A percentile compares a stretch with the other conserved stretches of the same genome.
phyloP scores from a whole-genome alignment of 2,329 filamentous ascomycete species.

The Apiospora marii region DNA sequence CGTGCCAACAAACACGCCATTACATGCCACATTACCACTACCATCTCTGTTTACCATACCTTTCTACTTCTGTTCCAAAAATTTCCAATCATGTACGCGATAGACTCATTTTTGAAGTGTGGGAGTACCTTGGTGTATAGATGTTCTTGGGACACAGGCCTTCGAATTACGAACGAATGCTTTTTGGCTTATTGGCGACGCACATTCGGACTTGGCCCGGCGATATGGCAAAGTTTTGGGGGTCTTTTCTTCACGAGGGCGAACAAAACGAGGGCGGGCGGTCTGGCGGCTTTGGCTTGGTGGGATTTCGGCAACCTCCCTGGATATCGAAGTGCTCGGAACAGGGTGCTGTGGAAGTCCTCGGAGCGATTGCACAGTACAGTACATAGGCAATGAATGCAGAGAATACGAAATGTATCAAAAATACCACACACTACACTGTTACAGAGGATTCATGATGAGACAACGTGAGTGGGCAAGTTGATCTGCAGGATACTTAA shows the following conservation, averaged over 20 bases:
- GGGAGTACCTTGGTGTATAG: constrained; percentile 29
- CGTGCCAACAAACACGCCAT: neutral
- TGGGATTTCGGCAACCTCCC: constrained; percentile 31
- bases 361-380: neutral
- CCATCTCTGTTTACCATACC: neutral
- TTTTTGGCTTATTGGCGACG: neutral
- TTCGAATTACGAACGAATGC: constrained; percentile 24
- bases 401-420: constrained; percentile 29
- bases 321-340: constrained; percentile 47
- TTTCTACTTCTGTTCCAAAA: constrained; percentile 18
- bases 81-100: constrained; percentile 22
- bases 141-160: constrained; percentile 20
- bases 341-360: constrained; percentile 36
- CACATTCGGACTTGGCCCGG: constrained; percentile 18
- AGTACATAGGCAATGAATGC: constrained; percentile 26
- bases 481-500: neutral
- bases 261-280: constrained; percentile 28
- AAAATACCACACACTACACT: constrained; percentile 22
- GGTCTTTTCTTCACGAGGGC: constrained; percentile 32
- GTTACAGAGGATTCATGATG: constrained; percentile 4
- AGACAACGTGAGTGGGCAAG: neutral
- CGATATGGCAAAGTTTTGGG: constrained; percentile 32
- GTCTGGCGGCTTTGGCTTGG: neutral
- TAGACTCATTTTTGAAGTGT: constrained; percentile 24
- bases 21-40: neutral